Evolutionary conservation across 208 protist genomes (phyloP), one percentile per base, ranked within the genome.

Genomic region (Naegleria fowleri): DNA sequence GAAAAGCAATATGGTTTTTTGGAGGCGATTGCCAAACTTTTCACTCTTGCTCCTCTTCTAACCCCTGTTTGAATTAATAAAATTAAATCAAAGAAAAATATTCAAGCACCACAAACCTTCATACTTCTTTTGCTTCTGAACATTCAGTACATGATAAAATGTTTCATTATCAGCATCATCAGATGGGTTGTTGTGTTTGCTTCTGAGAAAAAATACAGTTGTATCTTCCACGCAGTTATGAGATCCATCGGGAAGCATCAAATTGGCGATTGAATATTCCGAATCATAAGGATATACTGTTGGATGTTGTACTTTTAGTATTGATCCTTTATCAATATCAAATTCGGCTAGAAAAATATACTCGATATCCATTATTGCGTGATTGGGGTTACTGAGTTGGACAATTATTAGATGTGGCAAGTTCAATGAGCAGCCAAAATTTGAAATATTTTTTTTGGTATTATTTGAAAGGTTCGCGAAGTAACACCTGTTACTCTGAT

Each of bases 321-420:
- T 43, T 29, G 55, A 39, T 41, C 90, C 90, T 51, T 76, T 91
- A 83, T 91, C 90, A 29, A 91, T 91, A 83, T 91, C 90, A 51
- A 91, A 91, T 29, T 91, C 90, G 15, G 90, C 51, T 15, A 91
- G 39, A 29, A 91, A 43, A 7, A 91, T 43, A 41, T 86, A 86
- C 9, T 91, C 51, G 33, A 91, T 91, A 29, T 29, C 55, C 55
- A 67, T 67, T 29, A 22, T 67, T n/a, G n/a, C n/a, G n/a, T n/a
- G n/a, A n/a, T n/a, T n/a, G n/a, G n/a, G n/a, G n/a, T n/a, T n/a
- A n/a, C n/a, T n/a, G n/a, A n/a, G 19, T 67, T 67, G 43, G 7
- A 9, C 43, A 67, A 67, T 67, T 4, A 67, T 67, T 4, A 29
- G 55, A 67, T n/a, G n/a, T n/a, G n/a, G n/a, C n/a, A n/a, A n/a